Conservation (phyloP, 2,329 filamentous ascomycete species). For the Colletotrichum camelliae region DNA sequence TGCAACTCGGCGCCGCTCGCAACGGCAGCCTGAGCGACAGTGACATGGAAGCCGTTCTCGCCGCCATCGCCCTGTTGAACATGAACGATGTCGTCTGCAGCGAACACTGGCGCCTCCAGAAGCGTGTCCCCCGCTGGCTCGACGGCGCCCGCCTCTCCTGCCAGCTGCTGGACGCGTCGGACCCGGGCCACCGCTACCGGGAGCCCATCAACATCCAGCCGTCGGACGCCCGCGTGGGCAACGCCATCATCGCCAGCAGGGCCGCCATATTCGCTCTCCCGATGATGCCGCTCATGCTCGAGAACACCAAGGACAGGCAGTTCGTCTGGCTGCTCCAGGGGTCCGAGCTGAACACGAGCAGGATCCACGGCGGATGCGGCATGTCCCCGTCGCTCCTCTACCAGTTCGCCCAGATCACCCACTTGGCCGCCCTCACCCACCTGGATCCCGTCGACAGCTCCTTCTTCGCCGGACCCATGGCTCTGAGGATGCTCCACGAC, state of each 20-base stretch:
- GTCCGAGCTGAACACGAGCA: slow-evolving; percentile 35
- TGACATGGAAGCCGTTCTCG: slow-evolving; percentile 11
- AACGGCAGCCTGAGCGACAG: not conserved
- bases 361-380: slow-evolving; percentile 47
- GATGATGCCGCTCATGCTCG: slow-evolving; percentile 37
- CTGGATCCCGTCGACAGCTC: not conserved
- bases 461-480: slow-evolving; percentile 12
- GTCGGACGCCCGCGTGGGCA: slow-evolving; percentile 38
- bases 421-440: slow-evolving; percentile 36
- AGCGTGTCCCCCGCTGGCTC: slow-evolving; percentile 41
- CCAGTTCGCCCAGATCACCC: slow-evolving; percentile 41
- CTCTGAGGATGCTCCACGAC: slow-evolving; percentile 29
- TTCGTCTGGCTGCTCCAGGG: slow-evolving; percentile 47
- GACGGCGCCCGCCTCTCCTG: slow-evolving; percentile 41
- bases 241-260: slow-evolving; percentile 44
- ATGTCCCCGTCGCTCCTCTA: slow-evolving; percentile 46
- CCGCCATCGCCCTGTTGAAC: slow-evolving; percentile 29
- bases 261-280: slow-evolving; percentile 44
- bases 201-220: slow-evolving; percentile 36
- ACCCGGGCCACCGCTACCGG: slow-evolving; percentile 42
- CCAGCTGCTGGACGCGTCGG: slow-evolving; percentile 37
- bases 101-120: slow-evolving; percentile 38
- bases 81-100: slow-evolving; percentile 33
- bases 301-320: slow-evolving; percentile 31
- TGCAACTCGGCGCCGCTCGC: not conserved